These are phyloP conservation scores for Penicillium crustosum DNA, from an alignment of 2,329 filamentous ascomycete genomes.

Conservation along the genomic window DNA sequence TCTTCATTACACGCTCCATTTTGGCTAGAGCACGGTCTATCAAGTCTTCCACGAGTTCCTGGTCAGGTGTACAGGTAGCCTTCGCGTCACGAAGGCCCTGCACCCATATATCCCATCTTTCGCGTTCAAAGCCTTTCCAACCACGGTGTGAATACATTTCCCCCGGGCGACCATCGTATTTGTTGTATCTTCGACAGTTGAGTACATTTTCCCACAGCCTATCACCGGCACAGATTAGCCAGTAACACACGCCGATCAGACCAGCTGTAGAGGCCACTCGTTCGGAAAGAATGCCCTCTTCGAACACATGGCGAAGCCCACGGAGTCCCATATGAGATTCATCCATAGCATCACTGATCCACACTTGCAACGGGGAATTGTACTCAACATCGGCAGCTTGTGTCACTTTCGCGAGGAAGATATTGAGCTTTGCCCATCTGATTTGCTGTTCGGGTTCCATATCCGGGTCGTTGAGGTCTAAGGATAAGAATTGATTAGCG, in stretches of 20 bases:
- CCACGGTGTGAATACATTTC: neutral
- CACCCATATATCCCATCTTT: constrained; percentile 5
- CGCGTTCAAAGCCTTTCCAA: constrained; percentile 6
- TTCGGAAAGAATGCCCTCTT: neutral
- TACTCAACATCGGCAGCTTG: constrained; percentile 5
- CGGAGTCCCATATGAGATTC: neutral
- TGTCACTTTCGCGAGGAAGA: constrained; percentile 1
- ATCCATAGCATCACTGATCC: constrained; percentile 5
- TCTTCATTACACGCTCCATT: constrained; percentile 1
- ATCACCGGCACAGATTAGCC: constrained; percentile 7
- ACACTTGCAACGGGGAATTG: neutral
- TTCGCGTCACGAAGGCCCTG: neutral
- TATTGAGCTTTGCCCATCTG: constrained; percentile 4
- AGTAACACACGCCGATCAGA: constrained; percentile 3
- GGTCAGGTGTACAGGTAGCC: neutral
- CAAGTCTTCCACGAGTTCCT: neutral
- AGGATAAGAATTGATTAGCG: neutral
- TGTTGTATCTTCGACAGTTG: constrained; percentile 3
- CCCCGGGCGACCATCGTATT: constrained; percentile 5
- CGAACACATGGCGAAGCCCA: constrained; percentile 1
- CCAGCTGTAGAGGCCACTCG: neutral
- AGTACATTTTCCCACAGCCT: constrained; percentile 8
- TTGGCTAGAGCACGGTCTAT: constrained; percentile 2
- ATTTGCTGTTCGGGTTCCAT: constrained; percentile 2
- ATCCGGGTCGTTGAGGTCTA: neutral